Evolutionary conservation across 768 basidiomycete species (phyloP), one percentile per base, ranked within the genome.

Genomic region (Xerocomellus amylosporus): DNA sequence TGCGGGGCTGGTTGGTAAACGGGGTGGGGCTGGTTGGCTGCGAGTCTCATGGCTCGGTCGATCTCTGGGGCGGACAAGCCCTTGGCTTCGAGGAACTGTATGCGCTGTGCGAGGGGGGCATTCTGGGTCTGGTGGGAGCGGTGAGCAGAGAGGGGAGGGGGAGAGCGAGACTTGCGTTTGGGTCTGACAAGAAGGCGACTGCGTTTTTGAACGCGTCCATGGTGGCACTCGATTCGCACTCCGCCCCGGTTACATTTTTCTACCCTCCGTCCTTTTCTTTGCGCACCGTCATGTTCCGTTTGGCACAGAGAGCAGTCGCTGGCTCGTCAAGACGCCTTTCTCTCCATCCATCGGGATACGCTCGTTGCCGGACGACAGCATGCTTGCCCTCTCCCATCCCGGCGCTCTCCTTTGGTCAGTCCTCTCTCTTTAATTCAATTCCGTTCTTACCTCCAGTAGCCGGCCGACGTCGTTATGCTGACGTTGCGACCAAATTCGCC

Each of bases 61-160:
- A 98, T 94, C 73, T 99, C 96, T 15, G 76, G 71, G 7, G 79
- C 77, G 0, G 85, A 86, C 33, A 99, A 77, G 2, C 97, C 97
- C 71, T 98, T 98, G 7, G 92, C 87, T 64, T 97, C 88, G n/a
- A 99, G 81, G 75, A 98, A 99, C 58, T 91, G 87, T 43, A 98
- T 81, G 48, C 90, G 84, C 68, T 96, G 91, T 1, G 88, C 79
- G 28, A 96, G 73, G 2, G 93, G 78, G 3, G 93, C 90, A 34
- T 85, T 75, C 64, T 88, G 86, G 0, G 88, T 79, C 93, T 96
- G 60, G 39, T 46, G 3, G 15, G 24, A 26, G 51, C 49, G 26
- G 55, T 54, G 54, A 63, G 38, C 45, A 4, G 22, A 34, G 3
- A 8, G 49, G 6, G n/a, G 38, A 8, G 12, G 15, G 10, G 37